Base-by-base conservation (phyloP, 768 basidiomycete species). In the Epithele typhae region DNA sequence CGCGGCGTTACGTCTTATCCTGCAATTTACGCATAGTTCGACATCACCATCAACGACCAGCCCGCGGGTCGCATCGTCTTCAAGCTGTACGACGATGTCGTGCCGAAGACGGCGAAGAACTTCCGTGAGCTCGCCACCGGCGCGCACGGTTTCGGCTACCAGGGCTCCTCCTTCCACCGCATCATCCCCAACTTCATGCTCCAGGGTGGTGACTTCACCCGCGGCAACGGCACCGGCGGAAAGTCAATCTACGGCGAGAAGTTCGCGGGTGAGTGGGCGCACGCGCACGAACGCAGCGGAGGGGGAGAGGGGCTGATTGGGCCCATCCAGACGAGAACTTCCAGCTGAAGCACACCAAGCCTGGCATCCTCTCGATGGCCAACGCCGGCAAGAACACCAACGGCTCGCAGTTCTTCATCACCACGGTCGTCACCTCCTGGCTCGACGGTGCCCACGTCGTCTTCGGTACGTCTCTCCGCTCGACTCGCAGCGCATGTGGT, bases 381-480 rank as follows among this genome's bases (percentile, higher is more conserved):
- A 96, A 89, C 57, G 88, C 91, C 34, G 91, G 91, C 46, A 71
- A 72, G 7, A 78, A 86, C 68, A 88, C 87, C 40, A 89, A 88
- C 51, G 87, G 90, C 34, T 90, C 87, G 15, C 86, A 92, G 65
- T 93, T 94, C 78, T 93, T 95, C 76, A 82, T 94, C 72, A 91
- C 87, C 53, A 93, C 90, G 33, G 82, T 81, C 46, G 66, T 69
- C 25, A 87, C 87, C 3, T 67, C 71, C 30, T 91, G 87, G 88
- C 79, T 93, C 49, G 87, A 93, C 62, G 84, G 83, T 47, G 77
- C 75, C 46, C 84, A 92, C 66, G 86, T 91, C 66, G 91, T 94
- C 39, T 93, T 95, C 59, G 92, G 92, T 81, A 57, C 37, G 62
- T 44, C 27, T 30, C 27, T 7, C 14, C 27, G 7, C 27, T 30